Percentiles rank a stretch among this genome's conserved stretches.
These are phyloP conservation scores for Kregervanrija delftensis DNA, from an alignment of 805 yeast species.

Conservation along the genomic window DNA sequence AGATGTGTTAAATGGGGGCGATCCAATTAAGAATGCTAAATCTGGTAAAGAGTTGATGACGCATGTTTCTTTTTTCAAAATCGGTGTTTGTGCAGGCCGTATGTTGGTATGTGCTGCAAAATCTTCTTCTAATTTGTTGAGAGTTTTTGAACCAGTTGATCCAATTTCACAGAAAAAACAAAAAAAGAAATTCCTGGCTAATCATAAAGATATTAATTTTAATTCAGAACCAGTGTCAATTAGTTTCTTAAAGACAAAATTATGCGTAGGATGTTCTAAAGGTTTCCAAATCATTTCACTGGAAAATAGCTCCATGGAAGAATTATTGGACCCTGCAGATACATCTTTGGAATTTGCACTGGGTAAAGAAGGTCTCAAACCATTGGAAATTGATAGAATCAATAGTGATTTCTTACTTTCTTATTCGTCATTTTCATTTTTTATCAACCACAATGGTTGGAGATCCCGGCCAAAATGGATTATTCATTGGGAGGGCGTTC, in stretches of 20 bases:
- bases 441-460: conserved; percentile 95
- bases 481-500: conserved; percentile 94
- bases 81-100: conserved; percentile 87
- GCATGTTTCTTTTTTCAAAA: conserved; percentile 87
- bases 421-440: conserved; percentile 90
- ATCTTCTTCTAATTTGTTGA: conserved; percentile 68
- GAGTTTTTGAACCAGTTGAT: conserved; percentile 85
- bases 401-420: conserved; percentile 83
- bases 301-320: conserved; percentile 78
- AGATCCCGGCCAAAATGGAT: conserved; percentile 90
- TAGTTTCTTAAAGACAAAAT: conserved; percentile 78
- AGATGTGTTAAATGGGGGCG: conserved; percentile 50
- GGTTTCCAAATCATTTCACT: conserved; percentile 94
- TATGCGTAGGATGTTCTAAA: conserved; percentile 93
- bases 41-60: conserved; percentile 72
- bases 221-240: conserved; percentile 88
- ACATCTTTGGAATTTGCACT: conserved; percentile 93
- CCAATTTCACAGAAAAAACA: conserved; percentile 54
- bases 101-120: conserved; percentile 86
- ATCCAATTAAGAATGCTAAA: conserved; percentile 46
- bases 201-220: conserved; percentile 69
- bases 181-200: conserved; percentile 65
- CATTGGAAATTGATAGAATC: conserved; percentile 85
- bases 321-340: conserved; percentile 95
- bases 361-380: conserved; percentile 67